A percentile compares a stretch with the other conserved stretches of the same genome.
phyloP scores from a whole-genome alignment of 1,284 basidiomycete species.

The Rhodotorula sp. region DNA sequence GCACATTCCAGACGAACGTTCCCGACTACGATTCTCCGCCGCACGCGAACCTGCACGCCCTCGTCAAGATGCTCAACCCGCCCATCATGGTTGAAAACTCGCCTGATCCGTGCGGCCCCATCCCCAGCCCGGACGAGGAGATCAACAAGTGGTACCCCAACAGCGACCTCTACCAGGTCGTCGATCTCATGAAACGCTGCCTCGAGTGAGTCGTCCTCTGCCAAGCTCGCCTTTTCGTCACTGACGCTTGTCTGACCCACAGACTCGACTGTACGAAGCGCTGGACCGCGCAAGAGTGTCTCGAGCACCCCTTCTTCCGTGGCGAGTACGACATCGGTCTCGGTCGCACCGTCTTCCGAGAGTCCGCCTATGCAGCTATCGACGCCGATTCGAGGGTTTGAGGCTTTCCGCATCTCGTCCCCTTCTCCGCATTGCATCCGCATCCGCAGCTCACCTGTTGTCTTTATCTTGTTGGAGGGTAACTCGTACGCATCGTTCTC shows the following conservation, averaged over 20 bases:
- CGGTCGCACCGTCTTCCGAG: conserved; percentile 16
- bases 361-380: neutral
- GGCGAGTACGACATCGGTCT: conserved; percentile 35
- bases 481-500: neutral
- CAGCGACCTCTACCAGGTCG: conserved; percentile 62
- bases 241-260: neutral
- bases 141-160: conserved; percentile 53
- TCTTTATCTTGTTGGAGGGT: too few species aligned
- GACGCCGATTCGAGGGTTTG: neutral
- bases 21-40: conserved; percentile 68
- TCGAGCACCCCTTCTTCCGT: conserved; percentile 72
- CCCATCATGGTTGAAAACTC: conserved; percentile 55
- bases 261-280: conserved; percentile 60
- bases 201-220: conserved; percentile 51
- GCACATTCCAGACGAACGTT: conserved; percentile 80
- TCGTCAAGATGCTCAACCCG: conserved; percentile 76
- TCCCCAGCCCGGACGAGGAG: conserved; percentile 20
- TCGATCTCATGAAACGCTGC: conserved; percentile 69
- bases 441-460: neutral
- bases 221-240: neutral
- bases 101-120: conserved; percentile 40
- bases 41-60: conserved; percentile 62
- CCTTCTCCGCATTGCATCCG: neutral
- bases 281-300: conserved; percentile 69
- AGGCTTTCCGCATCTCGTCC: neutral